These are phyloP conservation scores for Malbranchea zuffiana DNA, from an alignment of 2,329 filamentous ascomycete species.

Conservation along the genomic window DNA sequence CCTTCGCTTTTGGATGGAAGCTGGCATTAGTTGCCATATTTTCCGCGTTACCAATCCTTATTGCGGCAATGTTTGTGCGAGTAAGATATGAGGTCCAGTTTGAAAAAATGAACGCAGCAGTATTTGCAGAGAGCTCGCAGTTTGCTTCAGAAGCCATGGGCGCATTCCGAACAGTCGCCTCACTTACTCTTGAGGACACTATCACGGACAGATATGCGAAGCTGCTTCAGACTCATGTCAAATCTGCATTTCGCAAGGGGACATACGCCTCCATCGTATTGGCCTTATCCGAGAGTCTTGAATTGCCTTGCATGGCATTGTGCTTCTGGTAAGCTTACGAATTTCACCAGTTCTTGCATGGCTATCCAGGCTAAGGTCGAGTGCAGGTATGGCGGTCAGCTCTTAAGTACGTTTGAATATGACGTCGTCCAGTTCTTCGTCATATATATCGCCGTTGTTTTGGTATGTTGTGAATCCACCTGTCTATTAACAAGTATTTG, in stretches of 20 bases:
- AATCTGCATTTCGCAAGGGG: conserved; percentile 49
- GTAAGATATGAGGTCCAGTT: conserved; percentile 57
- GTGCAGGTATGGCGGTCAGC: conserved; percentile 55
- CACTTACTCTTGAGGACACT: conserved; percentile 57
- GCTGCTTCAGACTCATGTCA: conserved; percentile 50
- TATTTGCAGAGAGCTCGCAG: conserved; percentile 61
- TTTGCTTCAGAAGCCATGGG: conserved; percentile 65
- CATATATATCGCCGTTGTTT: conserved; percentile 55
- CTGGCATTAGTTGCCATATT: conserved; percentile 57
- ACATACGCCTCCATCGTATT: conserved; percentile 54
- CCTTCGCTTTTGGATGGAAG: conserved; percentile 68
- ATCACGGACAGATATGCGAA: conserved; percentile 53
- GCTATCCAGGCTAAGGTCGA: too few relatives aligned
- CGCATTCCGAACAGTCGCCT: conserved; percentile 61
- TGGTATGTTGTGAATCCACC: conserved; percentile 7
- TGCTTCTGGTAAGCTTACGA: conserved; percentile 43
- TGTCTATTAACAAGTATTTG: too few relatives aligned
- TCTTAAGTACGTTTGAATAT: conserved; percentile 46
- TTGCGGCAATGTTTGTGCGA: conserved; percentile 41
- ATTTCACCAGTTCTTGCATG: too few relatives aligned
- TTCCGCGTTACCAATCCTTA: conserved; percentile 44
- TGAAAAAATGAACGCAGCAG: conserved; percentile 54
- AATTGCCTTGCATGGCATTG: conserved; percentile 52
- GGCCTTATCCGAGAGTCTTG: conserved; percentile 57
- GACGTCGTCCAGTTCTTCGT: conserved; percentile 42